A percentile compares a stretch with the other conserved stretches of the same genome.
phyloP scores from a whole-genome alignment of 345 rosid species.

The Microcos paniculata region DNA sequence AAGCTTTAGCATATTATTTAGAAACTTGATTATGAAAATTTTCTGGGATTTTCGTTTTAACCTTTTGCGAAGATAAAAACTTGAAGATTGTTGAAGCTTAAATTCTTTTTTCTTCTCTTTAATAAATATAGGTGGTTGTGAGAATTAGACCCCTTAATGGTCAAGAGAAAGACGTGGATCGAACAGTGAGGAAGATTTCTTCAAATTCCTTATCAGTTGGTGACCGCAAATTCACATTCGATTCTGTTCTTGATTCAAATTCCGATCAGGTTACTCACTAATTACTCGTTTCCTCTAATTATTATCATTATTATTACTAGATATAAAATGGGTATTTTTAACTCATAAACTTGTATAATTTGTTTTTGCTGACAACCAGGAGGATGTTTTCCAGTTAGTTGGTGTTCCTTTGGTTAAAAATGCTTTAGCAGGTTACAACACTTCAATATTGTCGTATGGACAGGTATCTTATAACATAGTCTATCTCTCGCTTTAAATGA shows the following conservation, averaged over 20 bases:
- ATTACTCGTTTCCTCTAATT: not conserved
- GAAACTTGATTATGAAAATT: not conserved
- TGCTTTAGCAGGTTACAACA: slow-evolving; percentile 87
- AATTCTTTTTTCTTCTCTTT: not conserved
- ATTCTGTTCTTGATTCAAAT: slow-evolving; percentile 74
- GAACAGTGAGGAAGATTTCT: slow-evolving; percentile 55
- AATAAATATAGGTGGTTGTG: slow-evolving; percentile 65
- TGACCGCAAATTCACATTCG: slow-evolving; percentile 68
- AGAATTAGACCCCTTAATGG: slow-evolving; percentile 63
- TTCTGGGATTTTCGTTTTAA: not conserved
- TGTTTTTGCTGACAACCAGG: slow-evolving; percentile 47
- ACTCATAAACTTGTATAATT: slow-evolving; percentile 8
- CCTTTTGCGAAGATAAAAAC: not conserved
- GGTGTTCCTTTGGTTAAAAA: slow-evolving; percentile 80
- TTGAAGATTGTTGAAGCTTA: not conserved
- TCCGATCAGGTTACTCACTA: slow-evolving; percentile 62
- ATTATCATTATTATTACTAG: too few species aligned
- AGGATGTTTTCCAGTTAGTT: slow-evolving; percentile 65
- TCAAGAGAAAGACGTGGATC: slow-evolving; percentile 37
- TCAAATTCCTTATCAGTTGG: slow-evolving; percentile 52
- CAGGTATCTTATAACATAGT: slow-evolving; percentile 50
- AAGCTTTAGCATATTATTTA: not conserved
- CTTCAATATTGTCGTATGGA: slow-evolving; percentile 80
- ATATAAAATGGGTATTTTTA: not conserved
- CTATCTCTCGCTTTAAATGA: not conserved